phyloP scores from a whole-genome alignment of 2,329 filamentous ascomycete genomes.

The Colletotrichum sp. region DNA sequence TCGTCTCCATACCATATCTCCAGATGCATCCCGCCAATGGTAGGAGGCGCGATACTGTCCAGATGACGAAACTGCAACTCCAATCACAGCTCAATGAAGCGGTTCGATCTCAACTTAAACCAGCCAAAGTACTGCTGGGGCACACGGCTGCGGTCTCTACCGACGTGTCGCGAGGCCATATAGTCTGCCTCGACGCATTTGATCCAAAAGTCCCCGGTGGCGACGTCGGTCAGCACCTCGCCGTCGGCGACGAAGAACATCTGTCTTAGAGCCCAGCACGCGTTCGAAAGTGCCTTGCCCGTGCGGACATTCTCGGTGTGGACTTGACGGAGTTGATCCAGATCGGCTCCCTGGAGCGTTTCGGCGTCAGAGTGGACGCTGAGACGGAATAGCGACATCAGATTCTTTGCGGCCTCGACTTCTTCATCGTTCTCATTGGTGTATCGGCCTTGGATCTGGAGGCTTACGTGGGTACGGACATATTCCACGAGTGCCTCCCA shows the following conservation, averaged over 20 bases:
- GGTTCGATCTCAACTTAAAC: background rate
- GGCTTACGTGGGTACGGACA: background rate
- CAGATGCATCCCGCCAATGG: background rate
- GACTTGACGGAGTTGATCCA: background rate
- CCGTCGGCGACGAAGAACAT: background rate
- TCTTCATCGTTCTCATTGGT: background rate
- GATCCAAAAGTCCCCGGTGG: background rate
- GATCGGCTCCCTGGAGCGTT: background rate
- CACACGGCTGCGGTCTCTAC: background rate
- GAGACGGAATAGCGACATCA: background rate
- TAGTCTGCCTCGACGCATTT: background rate
- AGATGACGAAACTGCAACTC: background rate
- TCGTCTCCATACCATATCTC: background rate
- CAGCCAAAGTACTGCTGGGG: background rate
- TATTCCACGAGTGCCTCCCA: background rate
- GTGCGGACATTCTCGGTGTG: background rate
- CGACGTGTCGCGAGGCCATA: background rate
- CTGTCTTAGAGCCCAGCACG: background rate
- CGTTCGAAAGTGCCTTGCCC: background rate
- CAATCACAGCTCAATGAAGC: background rate
- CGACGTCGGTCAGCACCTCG: background rate
- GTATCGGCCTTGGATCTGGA: background rate
- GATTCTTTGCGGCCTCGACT: background rate
- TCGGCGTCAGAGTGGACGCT: background rate
- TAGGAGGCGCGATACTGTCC: background rate